phyloP scores from a whole-genome alignment of 2,329 filamentous ascomycete genomes.

The Penicillium sp. region DNA sequence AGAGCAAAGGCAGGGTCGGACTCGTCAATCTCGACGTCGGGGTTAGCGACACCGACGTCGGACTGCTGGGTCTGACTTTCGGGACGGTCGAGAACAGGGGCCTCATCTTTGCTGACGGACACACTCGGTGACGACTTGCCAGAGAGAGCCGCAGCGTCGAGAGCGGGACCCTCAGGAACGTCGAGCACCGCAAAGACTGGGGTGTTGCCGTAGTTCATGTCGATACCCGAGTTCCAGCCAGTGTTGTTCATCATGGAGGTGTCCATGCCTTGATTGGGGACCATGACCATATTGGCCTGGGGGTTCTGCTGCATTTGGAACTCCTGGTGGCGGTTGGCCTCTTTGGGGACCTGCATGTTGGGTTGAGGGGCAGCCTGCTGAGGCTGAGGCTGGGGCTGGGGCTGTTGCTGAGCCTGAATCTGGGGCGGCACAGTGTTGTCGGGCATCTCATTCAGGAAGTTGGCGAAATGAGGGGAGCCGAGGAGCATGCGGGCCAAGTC shows the following conservation, averaged over 20 bases:
- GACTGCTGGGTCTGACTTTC: conserved; percentile 19
- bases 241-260: conserved; percentile 61
- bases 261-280: conserved; percentile 75
- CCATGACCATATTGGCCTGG: conserved; percentile 73
- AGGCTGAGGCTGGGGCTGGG: conserved; percentile 40
- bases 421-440: conserved; percentile 54
- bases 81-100: conserved; percentile 47
- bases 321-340: conserved; percentile 57
- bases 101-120: conserved; percentile 51
- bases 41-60: conserved; percentile 24
- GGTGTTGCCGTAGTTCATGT: conserved; percentile 45
- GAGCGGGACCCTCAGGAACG: conserved; percentile 62
- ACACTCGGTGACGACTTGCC: conserved; percentile 63
- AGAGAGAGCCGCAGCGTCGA: conserved; percentile 63
- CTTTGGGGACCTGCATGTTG: conserved; percentile 58
- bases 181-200: conserved; percentile 67
- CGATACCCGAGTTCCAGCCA: conserved; percentile 48
- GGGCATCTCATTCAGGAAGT: conserved; percentile 71
- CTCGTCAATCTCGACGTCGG: conserved; percentile 56
- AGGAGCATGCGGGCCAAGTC: conserved; percentile 80
- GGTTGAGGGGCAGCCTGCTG: conserved; percentile 40
- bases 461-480: conserved; percentile 76
- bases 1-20: conserved; percentile 47
- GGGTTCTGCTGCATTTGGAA: conserved; percentile 61
- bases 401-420: conserved; percentile 40